phyloP scores from a whole-genome alignment of 352 stramenopile species.

The Globisporangium canariense region DNA sequence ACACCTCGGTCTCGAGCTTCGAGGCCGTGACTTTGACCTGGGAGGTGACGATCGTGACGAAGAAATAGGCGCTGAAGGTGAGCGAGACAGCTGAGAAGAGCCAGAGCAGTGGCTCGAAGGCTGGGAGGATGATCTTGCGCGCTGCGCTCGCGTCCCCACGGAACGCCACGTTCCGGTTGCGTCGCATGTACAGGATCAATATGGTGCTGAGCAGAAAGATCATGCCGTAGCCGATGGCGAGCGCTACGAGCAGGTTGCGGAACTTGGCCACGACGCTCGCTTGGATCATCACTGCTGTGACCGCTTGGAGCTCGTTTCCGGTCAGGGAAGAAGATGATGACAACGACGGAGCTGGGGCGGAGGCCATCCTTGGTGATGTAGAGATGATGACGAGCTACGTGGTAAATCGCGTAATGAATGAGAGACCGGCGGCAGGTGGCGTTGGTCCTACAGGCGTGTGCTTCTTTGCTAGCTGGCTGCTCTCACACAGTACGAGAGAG shows the following conservation, averaged over 20 bases:
- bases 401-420: background rate
- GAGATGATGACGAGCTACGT: background rate
- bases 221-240: conserved; percentile 37
- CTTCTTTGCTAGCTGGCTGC: background rate
- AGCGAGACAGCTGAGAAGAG: conserved; percentile 34
- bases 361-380: background rate
- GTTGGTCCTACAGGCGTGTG: background rate
- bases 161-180: conserved; percentile 47
- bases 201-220: conserved; percentile 41
- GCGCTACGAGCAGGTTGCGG: conserved; percentile 29
- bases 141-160: conserved; percentile 48
- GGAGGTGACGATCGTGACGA: conserved; percentile 14
- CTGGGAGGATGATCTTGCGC: conserved; percentile 59
- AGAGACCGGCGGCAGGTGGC: background rate
- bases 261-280: conserved; percentile 15
- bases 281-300: background rate
- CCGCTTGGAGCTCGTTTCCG: background rate
- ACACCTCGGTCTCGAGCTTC: conserved; percentile 33
- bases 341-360: background rate
- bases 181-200: conserved; percentile 51
- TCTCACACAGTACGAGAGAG: background rate
- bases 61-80: conserved; percentile 30
- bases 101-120: conserved; percentile 70
- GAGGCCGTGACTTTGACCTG: conserved; percentile 10
- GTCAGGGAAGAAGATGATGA: background rate